Evolutionary conservation across 139 green algal species (phyloP).

Genomic region (Tetradesmus lagerheimii): DNA sequence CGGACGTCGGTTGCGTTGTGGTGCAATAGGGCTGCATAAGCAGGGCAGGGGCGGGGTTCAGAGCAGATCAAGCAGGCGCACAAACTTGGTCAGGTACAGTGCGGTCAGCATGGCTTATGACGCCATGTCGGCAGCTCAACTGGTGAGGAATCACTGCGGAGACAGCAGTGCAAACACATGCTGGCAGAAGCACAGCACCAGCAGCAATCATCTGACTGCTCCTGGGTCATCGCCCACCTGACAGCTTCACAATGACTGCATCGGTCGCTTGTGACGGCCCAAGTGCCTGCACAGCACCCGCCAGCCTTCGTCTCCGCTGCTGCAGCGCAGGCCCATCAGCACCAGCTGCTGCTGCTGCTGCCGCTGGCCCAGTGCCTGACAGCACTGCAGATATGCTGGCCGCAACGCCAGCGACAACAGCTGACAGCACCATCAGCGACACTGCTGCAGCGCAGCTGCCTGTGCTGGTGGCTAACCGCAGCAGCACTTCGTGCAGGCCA

Average conservation of each 20-base stretch:
- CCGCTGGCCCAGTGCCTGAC: neutral
- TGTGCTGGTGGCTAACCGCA: slow-evolving; percentile 35
- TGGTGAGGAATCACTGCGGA: no score
- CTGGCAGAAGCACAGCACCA: neutral
- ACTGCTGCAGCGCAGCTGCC: slow-evolving; percentile 41
- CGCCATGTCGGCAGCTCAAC: no score
- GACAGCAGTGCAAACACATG: neutral
- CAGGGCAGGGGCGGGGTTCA: neutral
- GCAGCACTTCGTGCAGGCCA: slow-evolving; percentile 54
- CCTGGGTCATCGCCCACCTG: slow-evolving; percentile 19
- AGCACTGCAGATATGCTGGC: neutral
- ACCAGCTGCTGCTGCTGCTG: slow-evolving; percentile 8
- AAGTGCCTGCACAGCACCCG: slow-evolving; percentile 43
- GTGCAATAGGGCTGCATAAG: slow-evolving; percentile 46
- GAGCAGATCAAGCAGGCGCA: neutral
- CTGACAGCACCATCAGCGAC: slow-evolving; percentile 65
- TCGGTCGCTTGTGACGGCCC: slow-evolving; percentile 51
- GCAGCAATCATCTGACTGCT: no score
- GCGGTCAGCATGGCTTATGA: neutral
- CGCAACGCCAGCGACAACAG: slow-evolving; percentile 53
- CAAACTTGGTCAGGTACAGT: neutral
- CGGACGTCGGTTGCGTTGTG: slow-evolving; percentile 47
- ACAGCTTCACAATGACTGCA: slow-evolving; percentile 55
- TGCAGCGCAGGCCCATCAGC: neutral
- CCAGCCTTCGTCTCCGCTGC: slow-evolving; percentile 31